phyloP scores from a whole-genome alignment of 441 rosid species.

The California macrophylla region DNA sequence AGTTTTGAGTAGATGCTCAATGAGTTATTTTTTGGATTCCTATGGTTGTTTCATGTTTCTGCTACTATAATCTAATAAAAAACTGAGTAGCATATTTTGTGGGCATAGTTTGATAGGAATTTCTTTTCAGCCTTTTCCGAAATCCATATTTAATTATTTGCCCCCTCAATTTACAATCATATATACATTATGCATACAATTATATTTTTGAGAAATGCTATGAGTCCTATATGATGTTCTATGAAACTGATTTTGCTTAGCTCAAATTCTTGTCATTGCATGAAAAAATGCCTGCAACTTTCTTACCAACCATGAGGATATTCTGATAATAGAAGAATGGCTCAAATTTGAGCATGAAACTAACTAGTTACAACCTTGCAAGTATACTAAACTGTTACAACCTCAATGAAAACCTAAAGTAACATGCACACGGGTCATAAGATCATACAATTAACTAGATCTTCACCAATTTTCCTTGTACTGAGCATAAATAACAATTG shows the following conservation, averaged over 20 bases:
- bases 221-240: background rate
- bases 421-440: conserved; percentile 18
- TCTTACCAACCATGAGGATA: conserved; percentile 4
- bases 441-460: conserved; percentile 21
- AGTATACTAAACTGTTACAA: conserved; percentile 6
- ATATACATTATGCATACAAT: background rate
- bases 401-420: conserved; percentile 2
- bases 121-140: background rate
- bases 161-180: background rate
- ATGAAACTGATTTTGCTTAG: background rate
- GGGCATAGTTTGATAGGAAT: background rate
- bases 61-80: background rate
- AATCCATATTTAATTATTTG: background rate
- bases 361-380: conserved; percentile 22
- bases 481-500: conserved; percentile 16
- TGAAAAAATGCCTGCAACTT: background rate
- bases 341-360: conserved; percentile 36
- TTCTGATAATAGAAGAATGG: conserved; percentile 25
- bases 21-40: background rate
- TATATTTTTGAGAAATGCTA: background rate
- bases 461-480: conserved; percentile 9
- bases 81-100: background rate
- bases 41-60: background rate
- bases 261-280: conserved; percentile 6
- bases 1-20: background rate